Base-by-base conservation (phyloP, 2,329 filamentous ascomycete genomes). In the Tolypocladium tropicale region DNA sequence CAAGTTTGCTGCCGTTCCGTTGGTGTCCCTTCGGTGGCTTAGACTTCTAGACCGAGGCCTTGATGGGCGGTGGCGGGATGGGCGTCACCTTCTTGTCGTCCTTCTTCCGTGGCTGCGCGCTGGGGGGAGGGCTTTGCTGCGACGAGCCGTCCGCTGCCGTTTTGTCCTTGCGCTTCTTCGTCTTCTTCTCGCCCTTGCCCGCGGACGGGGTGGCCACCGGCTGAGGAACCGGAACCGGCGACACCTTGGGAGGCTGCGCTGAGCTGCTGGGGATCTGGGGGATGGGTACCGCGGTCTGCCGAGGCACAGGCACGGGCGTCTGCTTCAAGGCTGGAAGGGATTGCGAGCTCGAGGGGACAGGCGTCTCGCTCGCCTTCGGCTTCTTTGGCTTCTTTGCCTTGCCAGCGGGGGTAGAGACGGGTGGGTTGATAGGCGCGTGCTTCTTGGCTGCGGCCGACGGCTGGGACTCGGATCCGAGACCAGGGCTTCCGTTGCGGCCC, bases 361-460 rank as follows among this genome's bases (percentile, higher is more conserved):
- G 33, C 25, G 59, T 54, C 53, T 64, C 62, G 14, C 58, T n/a
- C n/a, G n/a, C 54, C 59, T 68, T 70, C 52, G 61, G 52, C 57
- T 69, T 70, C 57, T 67, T 70, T 53, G 62, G 57, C 59, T 68
- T 68, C 55, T 67, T 63, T 3, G 58, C 56, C 49, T 57, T 57
- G 39, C 33, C 33, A 21, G 64, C 56, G 12, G 66, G 58, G 7
- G 67, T 61, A 14, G 64, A 60, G n/a, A 62, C 59, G 14, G 61
- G 72, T 23, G 71, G 65, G 9, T 63, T 63, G 2, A 72, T 58
- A 7, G 67, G 66, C 6, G 70, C 71, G 51, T 68, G 61, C 60
- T 69, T 70, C 64, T 68, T 70, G 14, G 5, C 39, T 9, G 58
- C 55, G 33, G 60, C 55, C 12, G 56, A 52, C 34, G 63, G 63